Conservation (phyloP, 179 eudicot genomes). For the Heliamphora pulchella region DNA sequence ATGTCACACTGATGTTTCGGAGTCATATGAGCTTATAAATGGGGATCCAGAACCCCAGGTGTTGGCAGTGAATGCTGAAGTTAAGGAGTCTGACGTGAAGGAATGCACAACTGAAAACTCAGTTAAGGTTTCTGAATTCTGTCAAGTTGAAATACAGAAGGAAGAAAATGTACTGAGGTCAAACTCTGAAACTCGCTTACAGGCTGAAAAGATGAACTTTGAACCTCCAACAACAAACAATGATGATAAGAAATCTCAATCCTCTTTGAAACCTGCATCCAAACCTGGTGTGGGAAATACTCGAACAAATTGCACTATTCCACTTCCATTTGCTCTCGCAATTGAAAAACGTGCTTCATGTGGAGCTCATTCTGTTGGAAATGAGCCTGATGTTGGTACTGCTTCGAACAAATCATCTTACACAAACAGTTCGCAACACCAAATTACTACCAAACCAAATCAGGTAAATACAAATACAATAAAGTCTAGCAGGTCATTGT, state of each 20-base stretch:
- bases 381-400: constrained; percentile 30
- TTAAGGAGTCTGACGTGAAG: constrained; percentile 39
- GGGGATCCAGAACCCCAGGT: constrained; percentile 20
- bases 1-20: constrained; percentile 22
- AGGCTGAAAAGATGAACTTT: constrained; percentile 24
- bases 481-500: background rate
- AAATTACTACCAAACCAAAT: constrained; percentile 32
- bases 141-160: constrained; percentile 27
- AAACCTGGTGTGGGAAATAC: constrained; percentile 36
- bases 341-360: constrained; percentile 72
- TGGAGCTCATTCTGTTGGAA: constrained; percentile 44
- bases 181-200: constrained; percentile 20
- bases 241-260: constrained; percentile 28
- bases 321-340: constrained; percentile 83
- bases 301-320: constrained; percentile 57
- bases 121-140: constrained; percentile 27
- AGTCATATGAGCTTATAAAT: constrained; percentile 26
- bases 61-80: constrained; percentile 27
- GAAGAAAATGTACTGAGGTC: constrained; percentile 17
- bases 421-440: constrained; percentile 27
- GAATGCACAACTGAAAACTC: constrained; percentile 41
- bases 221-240: constrained; percentile 26
- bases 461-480: constrained; percentile 33
- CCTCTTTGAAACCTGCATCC: constrained; percentile 34
- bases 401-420: constrained; percentile 30